A percentile compares a stretch with the other conserved stretches of the same genome.
phyloP scores from a whole-genome alignment of 2,329 filamentous ascomycete genomes.

The Venturia aucupariae region DNA sequence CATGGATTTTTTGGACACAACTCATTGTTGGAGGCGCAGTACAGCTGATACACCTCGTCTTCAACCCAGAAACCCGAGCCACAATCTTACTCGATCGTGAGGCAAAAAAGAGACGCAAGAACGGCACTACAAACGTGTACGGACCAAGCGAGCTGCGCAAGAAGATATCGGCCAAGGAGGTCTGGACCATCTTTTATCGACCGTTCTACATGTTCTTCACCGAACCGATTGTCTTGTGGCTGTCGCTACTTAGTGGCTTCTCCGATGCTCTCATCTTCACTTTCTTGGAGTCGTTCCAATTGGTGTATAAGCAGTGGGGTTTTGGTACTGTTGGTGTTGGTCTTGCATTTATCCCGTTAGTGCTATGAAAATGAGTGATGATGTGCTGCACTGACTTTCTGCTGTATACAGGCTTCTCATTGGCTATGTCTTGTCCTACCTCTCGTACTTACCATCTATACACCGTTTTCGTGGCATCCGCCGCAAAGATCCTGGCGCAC shows the following conservation, averaged over 20 bases:
- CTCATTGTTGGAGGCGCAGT: conserved; percentile 67
- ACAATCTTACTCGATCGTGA: conserved; percentile 72
- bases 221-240: conserved; percentile 63
- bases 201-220: conserved; percentile 69
- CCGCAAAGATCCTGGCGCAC: conserved; percentile 10
- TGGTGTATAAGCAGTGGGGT: conserved; percentile 60
- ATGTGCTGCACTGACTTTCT: not conserved
- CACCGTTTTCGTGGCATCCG: conserved; percentile 31
- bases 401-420: conserved; percentile 40
- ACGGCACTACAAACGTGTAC: conserved; percentile 51
- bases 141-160: conserved; percentile 61
- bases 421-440: conserved; percentile 57
- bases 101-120: conserved; percentile 62
- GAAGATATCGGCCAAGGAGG: conserved; percentile 31
- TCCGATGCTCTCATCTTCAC: conserved; percentile 72
- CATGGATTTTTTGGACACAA: conserved; percentile 80
- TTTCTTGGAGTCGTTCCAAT: conserved; percentile 61
- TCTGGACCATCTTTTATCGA: conserved; percentile 44
- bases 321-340: conserved; percentile 51
- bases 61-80: conserved; percentile 69
- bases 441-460: conserved; percentile 48
- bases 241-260: conserved; percentile 66
- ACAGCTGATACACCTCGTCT: conserved; percentile 56
- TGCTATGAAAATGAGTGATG: not conserved
- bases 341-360: conserved; percentile 50